Evolutionary conservation across 768 basidiomycete species (phyloP).

Genomic region (Pulveroboletus ravenelii): DNA sequence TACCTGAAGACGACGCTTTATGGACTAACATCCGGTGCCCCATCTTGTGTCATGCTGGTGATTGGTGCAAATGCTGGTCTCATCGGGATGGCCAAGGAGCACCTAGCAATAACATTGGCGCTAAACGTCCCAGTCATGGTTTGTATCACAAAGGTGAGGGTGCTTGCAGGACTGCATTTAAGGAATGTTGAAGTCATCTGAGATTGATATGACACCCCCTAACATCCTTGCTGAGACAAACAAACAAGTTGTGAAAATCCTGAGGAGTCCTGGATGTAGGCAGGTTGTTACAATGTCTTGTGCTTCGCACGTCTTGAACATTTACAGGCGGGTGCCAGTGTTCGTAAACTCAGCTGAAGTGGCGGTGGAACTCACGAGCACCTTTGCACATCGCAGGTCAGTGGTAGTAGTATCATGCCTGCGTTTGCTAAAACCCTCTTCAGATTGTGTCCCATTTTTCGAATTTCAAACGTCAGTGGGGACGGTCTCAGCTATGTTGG

Average conservation of each 20-base stretch:
- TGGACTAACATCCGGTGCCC: conserved; percentile 90
- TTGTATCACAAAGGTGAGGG: conserved; percentile 83
- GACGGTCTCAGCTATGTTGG: conserved; percentile 75
- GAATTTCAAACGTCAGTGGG: conserved; percentile 93
- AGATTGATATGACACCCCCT: conserved; percentile 96
- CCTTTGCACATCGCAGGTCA: conserved; percentile 71
- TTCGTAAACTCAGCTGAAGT: conserved; percentile 80
- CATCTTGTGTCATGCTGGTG: conserved; percentile 88
- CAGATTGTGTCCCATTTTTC: conserved; percentile 88
- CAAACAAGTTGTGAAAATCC: conserved; percentile 88
- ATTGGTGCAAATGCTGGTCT: conserved; percentile 93
- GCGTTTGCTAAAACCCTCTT: conserved; percentile 4
- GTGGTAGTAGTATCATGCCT: conserved; percentile 8
- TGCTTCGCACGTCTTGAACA: neutral
- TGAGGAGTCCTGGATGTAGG: conserved; percentile 92
- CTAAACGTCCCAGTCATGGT: conserved; percentile 90
- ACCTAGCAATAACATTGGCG: conserved; percentile 91
- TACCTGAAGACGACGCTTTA: conserved; percentile 92
- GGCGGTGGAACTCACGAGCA: conserved; percentile 71
- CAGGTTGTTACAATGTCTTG: conserved; percentile 26
- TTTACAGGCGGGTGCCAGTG: conserved; percentile 67
- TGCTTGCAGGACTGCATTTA: neutral
- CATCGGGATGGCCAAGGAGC: conserved; percentile 93
- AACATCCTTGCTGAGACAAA: conserved; percentile 89
- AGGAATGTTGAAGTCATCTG: conserved; percentile 1